A percentile compares a stretch with the other conserved stretches of the same genome.
Evolutionary conservation across 495 filamentous ascomycete genomes (phyloP).

Genomic region (Talaromyces ruber): DNA sequence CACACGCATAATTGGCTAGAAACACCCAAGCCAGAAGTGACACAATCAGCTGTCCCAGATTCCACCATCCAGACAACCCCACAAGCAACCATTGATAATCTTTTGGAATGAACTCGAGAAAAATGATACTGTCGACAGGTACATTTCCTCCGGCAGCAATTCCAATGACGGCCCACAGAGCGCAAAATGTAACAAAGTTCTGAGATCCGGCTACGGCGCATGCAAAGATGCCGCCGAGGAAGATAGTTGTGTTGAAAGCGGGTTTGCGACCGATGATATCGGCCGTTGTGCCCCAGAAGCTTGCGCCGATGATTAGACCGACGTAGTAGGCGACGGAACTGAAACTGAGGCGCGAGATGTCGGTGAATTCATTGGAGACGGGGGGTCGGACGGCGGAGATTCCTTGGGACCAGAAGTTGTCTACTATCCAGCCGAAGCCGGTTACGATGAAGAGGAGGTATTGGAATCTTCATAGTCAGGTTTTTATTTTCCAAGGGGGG

Average conservation of each 20-base stretch:
- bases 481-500: background rate
- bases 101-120: slow-evolving; percentile 22
- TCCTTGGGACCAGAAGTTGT: slow-evolving; percentile 26
- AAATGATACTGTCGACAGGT: slow-evolving; percentile 25
- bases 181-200: slow-evolving; percentile 25
- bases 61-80: slow-evolving; percentile 26
- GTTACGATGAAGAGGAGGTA: slow-evolving; percentile 25
- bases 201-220: slow-evolving; percentile 19
- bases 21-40: slow-evolving; percentile 26
- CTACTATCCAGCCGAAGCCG: slow-evolving; percentile 28
- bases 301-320: slow-evolving; percentile 25
- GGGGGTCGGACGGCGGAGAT: slow-evolving; percentile 23
- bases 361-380: slow-evolving; percentile 20
- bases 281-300: slow-evolving; percentile 25
- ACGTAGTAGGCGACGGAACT: slow-evolving; percentile 28
- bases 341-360: slow-evolving; percentile 21
- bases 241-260: slow-evolving; percentile 21
- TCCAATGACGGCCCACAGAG: slow-evolving; percentile 25
- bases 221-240: slow-evolving; percentile 21
- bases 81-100: slow-evolving; percentile 26
- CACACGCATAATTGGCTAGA: slow-evolving; percentile 23
- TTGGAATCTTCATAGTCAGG: slow-evolving; percentile 18
- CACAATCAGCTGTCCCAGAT: slow-evolving; percentile 23
- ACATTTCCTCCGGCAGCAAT: slow-evolving; percentile 27
- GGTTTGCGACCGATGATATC: slow-evolving; percentile 24